Conservation (phyloP, 306 rosid genomes). For the Pyrus communis region DNA sequence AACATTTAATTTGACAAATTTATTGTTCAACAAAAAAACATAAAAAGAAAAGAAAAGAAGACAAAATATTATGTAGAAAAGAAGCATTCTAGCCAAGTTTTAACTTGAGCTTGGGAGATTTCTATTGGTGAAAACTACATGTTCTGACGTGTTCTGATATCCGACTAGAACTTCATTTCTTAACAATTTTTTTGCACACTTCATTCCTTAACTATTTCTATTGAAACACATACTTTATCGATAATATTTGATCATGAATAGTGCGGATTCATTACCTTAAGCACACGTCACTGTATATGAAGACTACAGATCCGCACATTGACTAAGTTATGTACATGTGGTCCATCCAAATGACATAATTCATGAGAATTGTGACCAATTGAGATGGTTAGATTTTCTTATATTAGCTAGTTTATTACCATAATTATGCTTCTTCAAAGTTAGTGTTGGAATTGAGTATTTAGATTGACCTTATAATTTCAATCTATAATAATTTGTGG, state of each 20-base stretch:
- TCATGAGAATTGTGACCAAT: background rate
- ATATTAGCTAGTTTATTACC: background rate
- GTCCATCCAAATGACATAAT: background rate
- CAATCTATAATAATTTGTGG: too few relatives aligned
- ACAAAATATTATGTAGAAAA: too few relatives aligned
- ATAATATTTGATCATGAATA: background rate
- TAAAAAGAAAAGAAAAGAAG: too few relatives aligned
- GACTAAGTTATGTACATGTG: background rate
- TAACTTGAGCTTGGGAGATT: background rate
- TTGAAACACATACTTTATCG: background rate
- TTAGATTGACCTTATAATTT: background rate
- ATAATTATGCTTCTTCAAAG: background rate
- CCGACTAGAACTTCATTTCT: background rate
- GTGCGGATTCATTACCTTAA: background rate
- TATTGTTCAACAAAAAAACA: too few relatives aligned
- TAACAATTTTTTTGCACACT: background rate
- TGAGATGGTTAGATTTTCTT: background rate
- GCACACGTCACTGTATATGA: background rate
- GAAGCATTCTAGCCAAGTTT: background rate
- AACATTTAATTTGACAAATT: too few relatives aligned
- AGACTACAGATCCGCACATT: background rate
- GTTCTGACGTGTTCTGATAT: background rate
- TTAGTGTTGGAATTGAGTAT: background rate
- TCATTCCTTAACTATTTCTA: background rate
- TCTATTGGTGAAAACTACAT: background rate